These are phyloP conservation scores for Phytophthora melonis DNA, from an alignment of 352 stramenopile species.

Conservation along the genomic window DNA sequence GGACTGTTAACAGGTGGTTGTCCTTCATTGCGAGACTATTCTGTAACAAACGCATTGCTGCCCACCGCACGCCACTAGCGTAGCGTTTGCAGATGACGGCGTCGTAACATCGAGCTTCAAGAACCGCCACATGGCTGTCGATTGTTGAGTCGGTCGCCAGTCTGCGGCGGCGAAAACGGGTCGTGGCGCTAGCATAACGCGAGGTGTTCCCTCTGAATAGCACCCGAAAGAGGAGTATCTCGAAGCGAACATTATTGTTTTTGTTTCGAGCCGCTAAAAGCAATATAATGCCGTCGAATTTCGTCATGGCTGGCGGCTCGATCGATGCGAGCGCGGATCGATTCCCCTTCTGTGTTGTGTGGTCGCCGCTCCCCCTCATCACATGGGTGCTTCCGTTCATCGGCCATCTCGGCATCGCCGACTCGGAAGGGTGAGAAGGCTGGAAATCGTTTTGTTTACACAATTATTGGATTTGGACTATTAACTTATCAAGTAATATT, in stretches of 20 bases:
- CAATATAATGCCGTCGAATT: not conserved
- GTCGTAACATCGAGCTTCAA: not conserved
- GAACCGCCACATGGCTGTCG: not conserved
- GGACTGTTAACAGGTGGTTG: not conserved
- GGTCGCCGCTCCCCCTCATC: conserved; percentile 87
- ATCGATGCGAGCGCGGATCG: conserved; percentile 46
- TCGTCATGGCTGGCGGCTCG: not conserved
- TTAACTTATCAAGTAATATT: conserved; percentile 15
- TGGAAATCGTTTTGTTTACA: not conserved
- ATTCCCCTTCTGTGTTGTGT: conserved; percentile 93
- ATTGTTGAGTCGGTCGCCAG: conserved; percentile 2
- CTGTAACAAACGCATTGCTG: not conserved
- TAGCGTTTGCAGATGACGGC: not conserved
- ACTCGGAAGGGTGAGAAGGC: conserved; percentile 67
- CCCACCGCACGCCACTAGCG: not conserved
- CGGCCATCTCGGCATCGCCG: conserved; percentile 94
- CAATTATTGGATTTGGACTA: not conserved
- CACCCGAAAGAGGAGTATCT: too few relatives aligned
- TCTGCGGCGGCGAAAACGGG: not conserved
- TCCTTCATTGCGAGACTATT: not conserved
- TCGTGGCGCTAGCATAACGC: not conserved
- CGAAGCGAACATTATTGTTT: not conserved
- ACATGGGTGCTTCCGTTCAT: conserved; percentile 96
- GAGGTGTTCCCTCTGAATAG: too few relatives aligned
- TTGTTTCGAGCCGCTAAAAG: not conserved